phyloP scores from a whole-genome alignment of 2,329 filamentous ascomycete genomes.

The Macroventuria anomochaeta region DNA sequence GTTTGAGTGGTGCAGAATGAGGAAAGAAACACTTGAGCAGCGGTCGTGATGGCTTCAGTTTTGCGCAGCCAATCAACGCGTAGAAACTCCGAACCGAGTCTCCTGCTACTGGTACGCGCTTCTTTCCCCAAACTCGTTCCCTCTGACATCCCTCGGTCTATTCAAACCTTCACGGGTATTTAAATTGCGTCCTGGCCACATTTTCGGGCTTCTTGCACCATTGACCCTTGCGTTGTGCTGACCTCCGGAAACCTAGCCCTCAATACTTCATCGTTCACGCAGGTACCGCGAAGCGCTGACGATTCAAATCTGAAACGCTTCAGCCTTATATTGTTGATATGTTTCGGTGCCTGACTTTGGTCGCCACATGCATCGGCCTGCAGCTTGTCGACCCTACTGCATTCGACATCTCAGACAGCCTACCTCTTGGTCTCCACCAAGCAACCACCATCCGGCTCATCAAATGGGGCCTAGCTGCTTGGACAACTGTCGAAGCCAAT shows the following conservation, averaged over 20 bases:
- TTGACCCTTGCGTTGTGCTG: constrained; percentile 14
- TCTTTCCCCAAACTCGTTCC: constrained; percentile 3
- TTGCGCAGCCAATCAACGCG: constrained; percentile 23
- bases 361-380: constrained; percentile 26
- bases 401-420: constrained; percentile 20
- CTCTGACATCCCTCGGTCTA: neutral
- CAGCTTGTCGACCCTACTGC: constrained; percentile 27
- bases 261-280: constrained; percentile 9
- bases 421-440: constrained; percentile 32
- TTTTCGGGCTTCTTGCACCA: neutral
- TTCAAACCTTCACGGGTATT: neutral
- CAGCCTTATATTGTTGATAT: constrained; percentile 17
- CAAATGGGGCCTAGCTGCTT: constrained; percentile 36
- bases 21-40: neutral
- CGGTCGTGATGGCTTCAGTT: constrained; percentile 15
- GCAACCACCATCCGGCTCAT: constrained; percentile 30
- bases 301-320: neutral
- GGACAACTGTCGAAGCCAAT: constrained; percentile 36
- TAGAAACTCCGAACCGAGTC: constrained; percentile 4
- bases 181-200: neutral
- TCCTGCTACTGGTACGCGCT: neutral
- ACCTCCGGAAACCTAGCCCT: neutral
- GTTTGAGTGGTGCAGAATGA: neutral
- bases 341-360: constrained; percentile 30
- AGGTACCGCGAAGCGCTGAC: constrained; percentile 2